A percentile compares a stretch with the other conserved stretches of the same genome.
These are phyloP conservation scores for Pseudocercospora ulei DNA, from an alignment of 2,329 filamentous ascomycete genomes.

Conservation along the genomic window DNA sequence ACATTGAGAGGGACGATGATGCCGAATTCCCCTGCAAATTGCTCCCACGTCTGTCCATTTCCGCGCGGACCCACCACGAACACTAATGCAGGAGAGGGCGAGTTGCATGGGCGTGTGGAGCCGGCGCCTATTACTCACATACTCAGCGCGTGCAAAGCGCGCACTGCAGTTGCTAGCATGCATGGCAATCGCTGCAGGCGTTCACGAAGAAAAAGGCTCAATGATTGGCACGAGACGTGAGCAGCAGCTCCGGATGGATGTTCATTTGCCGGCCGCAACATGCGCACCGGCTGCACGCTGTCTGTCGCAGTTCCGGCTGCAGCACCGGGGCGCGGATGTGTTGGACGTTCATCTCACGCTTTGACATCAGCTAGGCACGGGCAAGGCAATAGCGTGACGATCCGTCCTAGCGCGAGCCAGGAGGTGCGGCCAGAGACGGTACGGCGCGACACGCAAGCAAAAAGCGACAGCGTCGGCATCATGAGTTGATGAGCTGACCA, in stretches of 20 bases:
- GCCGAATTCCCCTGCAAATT: conserved; percentile 1
- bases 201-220: neutral
- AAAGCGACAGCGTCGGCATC: too few relatives aligned
- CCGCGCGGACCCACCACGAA: neutral
- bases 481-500: neutral
- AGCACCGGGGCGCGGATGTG: conserved; percentile 6
- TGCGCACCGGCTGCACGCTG: conserved; percentile 4
- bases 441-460: conserved; percentile 10
- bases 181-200: conserved; percentile 1
- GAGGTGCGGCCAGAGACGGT: conserved; percentile 10
- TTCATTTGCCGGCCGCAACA: neutral
- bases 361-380: conserved; percentile 3
- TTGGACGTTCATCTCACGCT: neutral
- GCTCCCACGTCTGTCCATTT: neutral
- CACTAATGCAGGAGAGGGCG: conserved; percentile 11
- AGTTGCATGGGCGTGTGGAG: conserved; percentile 11
- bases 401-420: conserved; percentile 10
- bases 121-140: conserved; percentile 1
- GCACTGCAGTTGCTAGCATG: neutral
- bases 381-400: conserved; percentile 5
- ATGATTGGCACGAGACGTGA: neutral
- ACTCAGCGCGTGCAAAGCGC: conserved; percentile 4
- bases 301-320: neutral
- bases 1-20: conserved; percentile 4
- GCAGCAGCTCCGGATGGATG: neutral